These are phyloP conservation scores for Theobroma grandiflorum DNA, from an alignment of 441 rosid genomes.

Conservation along the genomic window DNA sequence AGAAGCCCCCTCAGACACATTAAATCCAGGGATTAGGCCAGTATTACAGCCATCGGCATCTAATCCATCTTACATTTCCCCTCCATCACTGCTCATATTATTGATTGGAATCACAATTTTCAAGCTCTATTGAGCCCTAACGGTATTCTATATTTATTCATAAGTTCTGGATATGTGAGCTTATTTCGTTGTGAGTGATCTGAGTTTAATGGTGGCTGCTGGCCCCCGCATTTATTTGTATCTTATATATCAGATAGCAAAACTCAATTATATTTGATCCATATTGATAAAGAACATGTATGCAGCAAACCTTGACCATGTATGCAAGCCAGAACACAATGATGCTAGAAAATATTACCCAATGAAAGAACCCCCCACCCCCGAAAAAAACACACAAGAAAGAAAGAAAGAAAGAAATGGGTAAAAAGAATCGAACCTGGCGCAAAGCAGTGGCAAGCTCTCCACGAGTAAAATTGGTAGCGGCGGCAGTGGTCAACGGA, in stretches of 20 bases:
- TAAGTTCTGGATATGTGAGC: neutral
- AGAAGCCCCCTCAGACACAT: slow-evolving; percentile 36
- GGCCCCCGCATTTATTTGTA: slow-evolving; percentile 16
- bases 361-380: too few relatives aligned
- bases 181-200: neutral
- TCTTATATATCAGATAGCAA: neutral
- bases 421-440: slow-evolving; percentile 50
- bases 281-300: neutral
- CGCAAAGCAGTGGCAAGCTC: slow-evolving; percentile 94
- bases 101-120: slow-evolving; percentile 33
- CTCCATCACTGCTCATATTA: slow-evolving; percentile 38
- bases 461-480: slow-evolving; percentile 85
- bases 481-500: slow-evolving; percentile 84
- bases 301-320: neutral
- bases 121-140: slow-evolving; percentile 19
- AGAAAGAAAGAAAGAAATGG: too few relatives aligned
- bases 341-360: too few relatives aligned
- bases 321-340: too few relatives aligned
- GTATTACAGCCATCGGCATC: slow-evolving; percentile 41
- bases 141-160: neutral
- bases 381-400: too few relatives aligned
- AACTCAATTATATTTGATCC: neutral
- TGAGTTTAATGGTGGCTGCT: neutral
- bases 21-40: slow-evolving; percentile 38
- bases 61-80: slow-evolving; percentile 30